A percentile compares a stretch with the other conserved stretches of the same genome.
Evolutionary conservation across 805 yeast species (phyloP).

Genomic region (Zygoascus ofunaensis): DNA sequence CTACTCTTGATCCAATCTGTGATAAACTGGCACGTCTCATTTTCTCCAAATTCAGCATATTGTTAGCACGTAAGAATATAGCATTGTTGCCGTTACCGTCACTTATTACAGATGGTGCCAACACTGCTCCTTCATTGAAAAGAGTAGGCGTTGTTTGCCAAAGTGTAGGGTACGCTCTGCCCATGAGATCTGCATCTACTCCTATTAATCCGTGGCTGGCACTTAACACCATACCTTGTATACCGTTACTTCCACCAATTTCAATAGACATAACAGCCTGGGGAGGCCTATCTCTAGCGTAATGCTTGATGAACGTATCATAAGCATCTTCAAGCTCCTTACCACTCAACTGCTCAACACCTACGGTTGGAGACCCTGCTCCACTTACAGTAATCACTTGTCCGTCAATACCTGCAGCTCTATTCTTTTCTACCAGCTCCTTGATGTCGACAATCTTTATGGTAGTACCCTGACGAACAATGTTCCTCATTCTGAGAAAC

Average conservation of each 20-base stretch:
- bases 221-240: slow-evolving; percentile 18
- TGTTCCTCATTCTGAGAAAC: slow-evolving; percentile 29
- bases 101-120: slow-evolving; percentile 17
- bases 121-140: slow-evolving; percentile 2
- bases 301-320: slow-evolving; percentile 12
- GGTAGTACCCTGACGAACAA: slow-evolving; percentile 30
- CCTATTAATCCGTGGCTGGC: slow-evolving; percentile 1
- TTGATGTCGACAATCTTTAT: slow-evolving; percentile 31
- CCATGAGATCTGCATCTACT: slow-evolving; percentile 8
- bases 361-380: slow-evolving; percentile 41
- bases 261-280: slow-evolving; percentile 16
- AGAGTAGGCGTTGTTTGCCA: slow-evolving; percentile 5
- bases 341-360: slow-evolving; percentile 33
- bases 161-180: slow-evolving; percentile 8
- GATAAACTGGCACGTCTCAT: slow-evolving; percentile 34
- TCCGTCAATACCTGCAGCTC: slow-evolving; percentile 11
- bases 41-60: slow-evolving; percentile 31
- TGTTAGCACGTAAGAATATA: not conserved
- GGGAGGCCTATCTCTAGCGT: not conserved
- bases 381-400: slow-evolving; percentile 29
- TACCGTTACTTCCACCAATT: slow-evolving; percentile 27
- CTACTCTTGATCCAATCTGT: slow-evolving; percentile 36
- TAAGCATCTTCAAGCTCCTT: slow-evolving; percentile 30
- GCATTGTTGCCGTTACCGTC: slow-evolving; percentile 37
- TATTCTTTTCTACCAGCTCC: slow-evolving; percentile 18